phyloP scores from a whole-genome alignment of 768 basidiomycete genomes.

The Rhizopogon rudus region DNA sequence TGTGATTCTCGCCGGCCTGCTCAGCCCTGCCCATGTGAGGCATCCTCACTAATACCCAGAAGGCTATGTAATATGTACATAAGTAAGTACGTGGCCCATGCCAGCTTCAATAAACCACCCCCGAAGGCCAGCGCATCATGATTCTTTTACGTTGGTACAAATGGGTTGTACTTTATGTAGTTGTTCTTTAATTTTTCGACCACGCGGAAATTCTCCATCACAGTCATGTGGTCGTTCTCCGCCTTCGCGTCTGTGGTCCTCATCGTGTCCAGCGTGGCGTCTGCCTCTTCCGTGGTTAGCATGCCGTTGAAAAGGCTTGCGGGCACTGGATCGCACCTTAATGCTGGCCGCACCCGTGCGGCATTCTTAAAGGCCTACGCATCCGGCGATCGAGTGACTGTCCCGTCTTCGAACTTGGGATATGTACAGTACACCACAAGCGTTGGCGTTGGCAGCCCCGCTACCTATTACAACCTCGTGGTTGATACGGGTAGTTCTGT shows the following conservation, averaged over 20 bases:
- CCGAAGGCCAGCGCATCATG: too few species aligned
- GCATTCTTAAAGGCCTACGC: constrained; percentile 4
- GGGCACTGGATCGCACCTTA: constrained; percentile 10
- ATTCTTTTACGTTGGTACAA: background rate
- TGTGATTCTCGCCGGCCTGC: too few species aligned
- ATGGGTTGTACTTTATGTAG: background rate
- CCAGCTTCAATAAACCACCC: too few species aligned
- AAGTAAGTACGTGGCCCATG: too few species aligned
- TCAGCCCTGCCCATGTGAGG: too few species aligned
- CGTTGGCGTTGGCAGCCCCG: constrained; percentile 22
- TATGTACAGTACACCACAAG: constrained; percentile 15
- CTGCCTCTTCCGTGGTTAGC: constrained; percentile 4
- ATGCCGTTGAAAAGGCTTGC: constrained; percentile 10
- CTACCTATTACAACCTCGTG: constrained; percentile 23
- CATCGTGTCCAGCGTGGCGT: constrained; percentile 3
- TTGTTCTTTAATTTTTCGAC: background rate
- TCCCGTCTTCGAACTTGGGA: constrained; percentile 10
- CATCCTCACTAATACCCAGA: too few species aligned
- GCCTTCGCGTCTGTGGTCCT: constrained; percentile 1
- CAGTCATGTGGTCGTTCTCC: constrained; percentile 10
- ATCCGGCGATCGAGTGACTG: constrained; percentile 6
- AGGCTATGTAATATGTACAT: too few species aligned
- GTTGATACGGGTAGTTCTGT: constrained; percentile 30
- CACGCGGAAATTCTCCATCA: background rate
- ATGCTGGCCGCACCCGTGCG: constrained; percentile 15